Conservation (phyloP, 1,284 basidiomycete species). For the Cutaneotrichosporon cavernicola region DNA sequence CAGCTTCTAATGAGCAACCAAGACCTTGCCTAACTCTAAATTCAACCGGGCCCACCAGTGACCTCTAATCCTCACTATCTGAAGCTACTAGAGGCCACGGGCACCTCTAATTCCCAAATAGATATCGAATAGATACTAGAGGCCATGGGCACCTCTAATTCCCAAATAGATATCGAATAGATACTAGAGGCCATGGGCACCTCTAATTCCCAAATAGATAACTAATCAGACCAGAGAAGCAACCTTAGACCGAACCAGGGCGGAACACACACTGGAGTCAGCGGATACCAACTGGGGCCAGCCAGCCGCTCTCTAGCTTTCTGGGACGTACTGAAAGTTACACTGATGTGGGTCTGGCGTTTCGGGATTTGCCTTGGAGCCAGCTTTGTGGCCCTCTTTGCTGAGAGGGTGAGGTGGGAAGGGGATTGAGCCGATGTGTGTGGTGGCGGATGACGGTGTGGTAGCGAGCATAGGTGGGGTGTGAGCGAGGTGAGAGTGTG, state of each 20-base stretch:
- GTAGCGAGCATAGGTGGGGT: neutral
- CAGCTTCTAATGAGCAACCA: neutral
- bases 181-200: constrained; percentile 38
- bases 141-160: too few relatives aligned
- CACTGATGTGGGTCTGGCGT: constrained; percentile 5
- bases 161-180: constrained; percentile 36
- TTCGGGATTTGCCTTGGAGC: neutral
- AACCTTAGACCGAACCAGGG: too few relatives aligned
- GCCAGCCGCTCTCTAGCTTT: constrained; percentile 34
- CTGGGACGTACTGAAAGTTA: neutral
- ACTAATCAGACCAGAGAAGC: too few relatives aligned
- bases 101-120: too few relatives aligned
- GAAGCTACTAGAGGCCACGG: too few relatives aligned
- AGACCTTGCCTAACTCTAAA: too few relatives aligned
- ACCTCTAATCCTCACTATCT: too few relatives aligned
- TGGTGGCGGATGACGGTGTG: neutral
- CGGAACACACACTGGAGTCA: too few relatives aligned
- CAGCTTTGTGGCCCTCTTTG: neutral
- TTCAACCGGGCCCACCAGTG: too few relatives aligned
- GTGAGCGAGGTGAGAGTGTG: neutral
- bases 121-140: constrained; percentile 52
- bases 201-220: too few relatives aligned
- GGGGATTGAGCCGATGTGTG: neutral
- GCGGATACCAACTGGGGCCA: constrained; percentile 46
- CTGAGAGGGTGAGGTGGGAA: neutral